These are phyloP conservation scores for Coemansia sp. DNA, from an alignment of 192 early-diverging fungal species.

Conservation along the genomic window DNA sequence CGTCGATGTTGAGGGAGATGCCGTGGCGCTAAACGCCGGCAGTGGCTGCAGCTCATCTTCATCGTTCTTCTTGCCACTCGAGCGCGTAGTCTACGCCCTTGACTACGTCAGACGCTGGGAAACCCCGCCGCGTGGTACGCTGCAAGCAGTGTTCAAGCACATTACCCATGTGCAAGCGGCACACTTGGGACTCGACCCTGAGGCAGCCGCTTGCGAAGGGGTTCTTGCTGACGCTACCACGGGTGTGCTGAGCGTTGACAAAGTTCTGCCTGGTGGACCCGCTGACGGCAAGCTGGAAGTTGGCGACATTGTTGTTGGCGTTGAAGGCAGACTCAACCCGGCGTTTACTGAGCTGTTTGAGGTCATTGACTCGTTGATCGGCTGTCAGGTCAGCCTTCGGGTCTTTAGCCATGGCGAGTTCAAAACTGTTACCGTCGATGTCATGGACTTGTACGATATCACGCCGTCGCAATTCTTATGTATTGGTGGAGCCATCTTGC, in stretches of 20 bases:
- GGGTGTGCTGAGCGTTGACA: conserved; percentile 68
- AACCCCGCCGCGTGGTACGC: conserved; percentile 69
- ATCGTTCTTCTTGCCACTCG: conserved; percentile 71
- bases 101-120: conserved; percentile 58
- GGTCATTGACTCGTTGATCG: conserved; percentile 65
- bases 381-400: conserved; percentile 52
- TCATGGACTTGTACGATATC: conserved; percentile 71
- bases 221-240: conserved; percentile 62
- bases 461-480: conserved; percentile 83
- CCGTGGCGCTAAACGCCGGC: conserved; percentile 67
- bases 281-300: conserved; percentile 63
- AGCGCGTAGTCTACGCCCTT: conserved; percentile 68
- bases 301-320: conserved; percentile 72
- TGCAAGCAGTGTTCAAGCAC: conserved; percentile 71
- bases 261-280: conserved; percentile 69
- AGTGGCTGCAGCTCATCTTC: conserved; percentile 57
- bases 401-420: conserved; percentile 62
- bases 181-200: conserved; percentile 14
- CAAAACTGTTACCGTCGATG: conserved; percentile 44
- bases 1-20: conserved; percentile 73
- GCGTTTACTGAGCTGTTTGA: conserved; percentile 66
- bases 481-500: conserved; percentile 75
- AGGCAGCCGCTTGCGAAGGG: conserved; percentile 55
- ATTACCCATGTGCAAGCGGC: conserved; percentile 62
- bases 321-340: conserved; percentile 61